Base-by-base conservation (phyloP, 352 stramenopile genomes). In the Phytopythium kandeliae region DNA sequence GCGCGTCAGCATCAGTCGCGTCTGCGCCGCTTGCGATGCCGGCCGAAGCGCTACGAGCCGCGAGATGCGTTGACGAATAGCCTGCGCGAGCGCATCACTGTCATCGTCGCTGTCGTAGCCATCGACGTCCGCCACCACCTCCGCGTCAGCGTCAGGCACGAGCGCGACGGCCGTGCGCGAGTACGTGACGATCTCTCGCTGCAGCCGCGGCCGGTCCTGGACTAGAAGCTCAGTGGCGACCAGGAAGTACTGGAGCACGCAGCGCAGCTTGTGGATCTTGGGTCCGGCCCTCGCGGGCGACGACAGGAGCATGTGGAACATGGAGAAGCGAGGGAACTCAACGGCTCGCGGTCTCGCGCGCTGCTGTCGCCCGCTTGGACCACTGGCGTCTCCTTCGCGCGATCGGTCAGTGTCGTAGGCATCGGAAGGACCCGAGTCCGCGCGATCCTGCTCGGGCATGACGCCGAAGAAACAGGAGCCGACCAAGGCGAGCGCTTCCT, bases 261-360 rank as follows among this genome's bases (percentile, higher is more conserved):
- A 83, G n/a, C 78, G 74, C 43, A 89, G 67, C 51, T 89, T 89
- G 37, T 89, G 60, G 10, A 44, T 63, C 34, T 87, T 89, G n/a
- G 85, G 55, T 15, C 60, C 55, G 19, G 62, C 49, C 34, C 65
- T 63, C 12, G 54, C 54, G 0, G 51, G 35, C 28, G 65, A 50
- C 4, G 65, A 60, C 0, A 47, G 60, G 45, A 80, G 69, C 63
- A 87, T 72, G 4, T 49, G 51, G 37, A 61, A 52, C 30, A 83
- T 71, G 16, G 63, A 70, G 37, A 86, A 89, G 54, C 60, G 71
- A 3, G 73, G 73, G 22, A 89, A 86, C 17, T 80, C 60, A 2
- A 79, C 54, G 15, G 55, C 5, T 13, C 15, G 17, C 28, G 34
- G 25, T 25, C 21, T 36, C 12, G 3, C 5, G 21, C 37, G 24